These are phyloP conservation scores for Fusarium illudens DNA, from an alignment of 2,329 filamentous ascomycete species.

Conservation along the genomic window DNA sequence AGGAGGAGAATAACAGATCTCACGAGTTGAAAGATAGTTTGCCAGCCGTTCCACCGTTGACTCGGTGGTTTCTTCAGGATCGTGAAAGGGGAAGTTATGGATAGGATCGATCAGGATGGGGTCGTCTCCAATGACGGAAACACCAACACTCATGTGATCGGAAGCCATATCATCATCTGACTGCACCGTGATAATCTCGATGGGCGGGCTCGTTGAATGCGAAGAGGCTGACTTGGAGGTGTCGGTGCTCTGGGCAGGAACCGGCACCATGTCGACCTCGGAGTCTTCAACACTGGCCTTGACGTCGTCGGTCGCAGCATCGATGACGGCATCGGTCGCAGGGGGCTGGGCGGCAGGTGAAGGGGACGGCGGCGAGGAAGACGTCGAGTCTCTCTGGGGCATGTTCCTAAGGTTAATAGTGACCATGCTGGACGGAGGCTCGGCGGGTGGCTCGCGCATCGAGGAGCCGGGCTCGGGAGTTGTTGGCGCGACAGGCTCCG, in stretches of 20 bases:
- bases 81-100: conserved; percentile 56
- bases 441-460: conserved; percentile 44
- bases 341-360: conserved; percentile 36
- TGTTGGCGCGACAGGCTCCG: conserved; percentile 54
- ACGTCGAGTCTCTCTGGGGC: conserved; percentile 51
- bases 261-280: conserved; percentile 49
- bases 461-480: conserved; percentile 52
- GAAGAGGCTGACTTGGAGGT: conserved; percentile 49
- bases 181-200: conserved; percentile 54
- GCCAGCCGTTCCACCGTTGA: conserved; percentile 49
- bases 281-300: conserved; percentile 58
- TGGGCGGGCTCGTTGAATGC: conserved; percentile 54
- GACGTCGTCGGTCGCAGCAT: conserved; percentile 42
- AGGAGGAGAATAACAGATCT: conserved; percentile 10
- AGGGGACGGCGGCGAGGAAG: conserved; percentile 56
- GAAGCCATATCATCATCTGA: conserved; percentile 48
- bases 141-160: conserved; percentile 45
- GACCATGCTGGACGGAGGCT: conserved; percentile 62
- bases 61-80: conserved; percentile 42
- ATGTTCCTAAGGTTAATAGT: conserved; percentile 67
- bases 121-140: conserved; percentile 36
- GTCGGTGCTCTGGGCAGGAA: conserved; percentile 35
- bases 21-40: conserved; percentile 49
- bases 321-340: background rate
- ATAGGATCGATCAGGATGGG: conserved; percentile 52